Conservation (phyloP, 1,284 basidiomycete species). For the Jaminaea rosea region DNA sequence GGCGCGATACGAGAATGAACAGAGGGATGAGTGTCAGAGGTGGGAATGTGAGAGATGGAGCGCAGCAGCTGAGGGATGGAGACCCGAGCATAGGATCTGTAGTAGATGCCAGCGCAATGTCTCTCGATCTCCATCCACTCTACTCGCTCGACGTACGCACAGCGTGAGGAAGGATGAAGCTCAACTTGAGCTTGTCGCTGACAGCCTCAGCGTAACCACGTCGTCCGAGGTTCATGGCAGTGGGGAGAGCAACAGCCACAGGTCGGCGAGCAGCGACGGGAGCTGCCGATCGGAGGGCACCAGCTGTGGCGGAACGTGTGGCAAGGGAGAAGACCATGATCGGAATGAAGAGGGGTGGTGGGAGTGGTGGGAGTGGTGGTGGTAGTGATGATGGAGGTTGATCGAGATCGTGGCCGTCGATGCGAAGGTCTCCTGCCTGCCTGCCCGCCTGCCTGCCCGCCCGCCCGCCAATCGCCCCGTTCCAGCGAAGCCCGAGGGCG, state of each 20-base stretch:
- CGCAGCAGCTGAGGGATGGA: too few species aligned
- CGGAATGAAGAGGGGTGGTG: background rate
- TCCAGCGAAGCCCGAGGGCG: too few species aligned
- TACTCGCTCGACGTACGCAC: slow-evolving; percentile 11
- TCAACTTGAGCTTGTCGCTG: slow-evolving; percentile 43
- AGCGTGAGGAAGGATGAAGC: slow-evolving; percentile 35
- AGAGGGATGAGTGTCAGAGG: slow-evolving; percentile 2
- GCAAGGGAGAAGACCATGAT: slow-evolving; percentile 5
- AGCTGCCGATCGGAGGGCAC: background rate
- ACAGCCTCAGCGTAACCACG: slow-evolving; percentile 46
- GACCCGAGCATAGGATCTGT: too few species aligned
- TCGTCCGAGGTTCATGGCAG: slow-evolving; percentile 13
- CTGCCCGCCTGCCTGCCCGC: too few species aligned
- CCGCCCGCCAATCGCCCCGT: too few species aligned
- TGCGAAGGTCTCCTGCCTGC: too few species aligned
- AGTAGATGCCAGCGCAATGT: too few species aligned
- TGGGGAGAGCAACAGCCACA: slow-evolving; percentile 1
- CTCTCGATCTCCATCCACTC: too few species aligned
- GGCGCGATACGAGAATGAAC: background rate
- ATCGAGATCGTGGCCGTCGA: too few species aligned
- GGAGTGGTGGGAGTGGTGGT: slow-evolving; percentile 1
- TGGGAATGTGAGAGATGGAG: too few species aligned
- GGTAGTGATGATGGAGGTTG: too few species aligned
- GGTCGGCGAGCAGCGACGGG: slow-evolving; percentile 7
- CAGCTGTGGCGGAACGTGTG: slow-evolving; percentile 3